phyloP scores from a whole-genome alignment of 1,284 basidiomycete species.

The Rhizopogon parksii region DNA sequence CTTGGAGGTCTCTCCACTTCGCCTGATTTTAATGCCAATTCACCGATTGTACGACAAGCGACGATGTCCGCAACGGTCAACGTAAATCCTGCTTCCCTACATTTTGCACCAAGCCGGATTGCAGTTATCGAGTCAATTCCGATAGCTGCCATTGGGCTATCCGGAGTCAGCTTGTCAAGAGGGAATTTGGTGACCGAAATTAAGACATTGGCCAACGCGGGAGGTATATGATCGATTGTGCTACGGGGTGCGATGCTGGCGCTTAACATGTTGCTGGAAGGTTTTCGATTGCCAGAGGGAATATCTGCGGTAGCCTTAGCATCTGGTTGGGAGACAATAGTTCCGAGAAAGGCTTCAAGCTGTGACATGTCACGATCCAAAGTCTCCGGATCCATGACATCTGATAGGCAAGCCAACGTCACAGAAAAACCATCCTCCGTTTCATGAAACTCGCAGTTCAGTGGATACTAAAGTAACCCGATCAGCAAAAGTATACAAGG shows the following conservation, averaged over 20 bases:
- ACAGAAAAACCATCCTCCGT: conserved; percentile 27
- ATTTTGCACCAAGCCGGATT: conserved; percentile 38
- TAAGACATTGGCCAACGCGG: conserved; percentile 18
- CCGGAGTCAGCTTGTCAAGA: conserved; percentile 20
- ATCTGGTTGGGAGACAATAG: conserved; percentile 26
- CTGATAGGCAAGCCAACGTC: conserved; percentile 31
- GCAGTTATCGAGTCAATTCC: conserved; percentile 51
- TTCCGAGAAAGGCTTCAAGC: conserved; percentile 25
- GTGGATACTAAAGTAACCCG: conserved; percentile 32
- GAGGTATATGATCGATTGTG: conserved; percentile 8
- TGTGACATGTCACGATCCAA: conserved; percentile 22
- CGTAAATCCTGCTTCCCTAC: conserved; percentile 31
- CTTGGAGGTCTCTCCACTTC: conserved; percentile 7
- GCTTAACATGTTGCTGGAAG: not conserved
- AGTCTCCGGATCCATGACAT: conserved; percentile 23
- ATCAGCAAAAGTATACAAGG: conserved; percentile 1
- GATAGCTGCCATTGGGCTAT: conserved; percentile 34
- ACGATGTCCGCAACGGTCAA: conserved; percentile 37
- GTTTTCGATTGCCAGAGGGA: not conserved
- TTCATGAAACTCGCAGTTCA: conserved; percentile 42
- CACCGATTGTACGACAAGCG: conserved; percentile 32
- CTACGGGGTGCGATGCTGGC: not conserved
- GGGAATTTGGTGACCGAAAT: conserved; percentile 19
- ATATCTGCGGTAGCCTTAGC: conserved; percentile 10
- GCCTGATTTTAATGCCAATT: conserved; percentile 24